Base-by-base conservation (phyloP, 176 grass and related monocot genomes). In the Themeda triandra region DNA sequence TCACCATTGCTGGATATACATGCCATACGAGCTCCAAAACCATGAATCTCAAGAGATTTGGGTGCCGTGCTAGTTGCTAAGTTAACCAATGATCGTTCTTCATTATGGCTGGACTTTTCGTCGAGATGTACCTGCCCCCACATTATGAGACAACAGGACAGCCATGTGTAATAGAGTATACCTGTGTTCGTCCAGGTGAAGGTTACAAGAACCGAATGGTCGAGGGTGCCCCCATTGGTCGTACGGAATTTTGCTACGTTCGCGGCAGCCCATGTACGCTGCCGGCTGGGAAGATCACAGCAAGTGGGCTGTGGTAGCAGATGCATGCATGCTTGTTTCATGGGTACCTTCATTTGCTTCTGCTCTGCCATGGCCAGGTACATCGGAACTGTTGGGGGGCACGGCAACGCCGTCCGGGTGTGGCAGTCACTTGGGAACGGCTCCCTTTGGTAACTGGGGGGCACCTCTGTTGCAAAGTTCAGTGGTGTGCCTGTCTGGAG, bases 181-280 rank as follows among this genome's bases (percentile, higher is more conserved):
- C 28, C 3, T 77, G 17, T 77, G 35, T 10, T 37, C 24, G 53
- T 77, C 75, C 7, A 40, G 75, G 32, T 41, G 23, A 78, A 78
- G 54, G 6, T 8, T 76, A 76, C 30, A 19, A n/a, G 73, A 54
- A 7, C 8, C 17, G 7, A 14, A 17, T 31, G 10, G 18, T 28
- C 23, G 29, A 13, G 11, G 67, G 24, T 46, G 41, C 41, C 13
- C 41, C 41, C 41, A 30, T 18, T 24, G 25, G 10, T 73, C 19
- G 21, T 40, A 69, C 68, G 13, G 3, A 39, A 11, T 21, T 19
- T 49, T 31, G 71, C 71, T 32, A 33, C 72, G 72, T 31, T 31
- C 44, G 60, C 82, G 18, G 48, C 72, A 56, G 30, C 82, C 82
- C 82, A 76, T 40, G 82, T 54, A 67, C 60, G 67, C 23, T 76